Evolutionary conservation across 108 stramenopile genomes (phyloP), one percentile per base, ranked within the genome.

Genomic region (Pseudonitzschia multiseries): DNA sequence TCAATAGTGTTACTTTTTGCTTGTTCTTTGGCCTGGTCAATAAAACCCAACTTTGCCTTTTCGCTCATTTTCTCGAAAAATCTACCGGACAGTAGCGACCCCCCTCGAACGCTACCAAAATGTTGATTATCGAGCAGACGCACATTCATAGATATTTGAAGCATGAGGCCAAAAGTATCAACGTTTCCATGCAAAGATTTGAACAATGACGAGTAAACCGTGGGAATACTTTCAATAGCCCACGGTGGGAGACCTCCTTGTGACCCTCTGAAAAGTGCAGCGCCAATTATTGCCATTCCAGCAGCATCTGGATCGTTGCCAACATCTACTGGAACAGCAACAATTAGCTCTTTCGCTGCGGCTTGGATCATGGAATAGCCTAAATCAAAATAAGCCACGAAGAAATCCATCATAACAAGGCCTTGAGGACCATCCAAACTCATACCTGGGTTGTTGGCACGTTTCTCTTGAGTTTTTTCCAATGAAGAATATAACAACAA

Each of bases 161-260:
- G 69, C 12, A 87, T 69, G 12, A 50, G 46, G 22, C 80, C 69
- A 69, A 92, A 92, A 14, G 26, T 41, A 9, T 84, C 74, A 8
- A 59, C 31, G 43, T 90, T 69, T 28, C 68, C 59, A 14, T 80
- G 82, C 53, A 82, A 48, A 4, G 84, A 84, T 46, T 57, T 52
- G 68, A 65, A 90, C 42, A 94, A 59, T 15, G 87, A 72, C 8
- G 73, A 68, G 28, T 82, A 90, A 17, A 90, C 24, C 0, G 68
- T 43, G n/a, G 90, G 93, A 26, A 88, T 70, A 54, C 72, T 74
- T 68, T 94, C 93, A 20, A 94, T 87, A 26, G 79, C 86, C 93
- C 93, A 94, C 18, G 93, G 93, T 13, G 93, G 90, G 1, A 92
- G 66, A 13, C 80, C 80, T 18, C 93, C 93, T 53, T 89, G 86